These are phyloP conservation scores for Aspergillus luchuensis DNA, from an alignment of 2,329 filamentous ascomycete species.

Conservation along the genomic window DNA sequence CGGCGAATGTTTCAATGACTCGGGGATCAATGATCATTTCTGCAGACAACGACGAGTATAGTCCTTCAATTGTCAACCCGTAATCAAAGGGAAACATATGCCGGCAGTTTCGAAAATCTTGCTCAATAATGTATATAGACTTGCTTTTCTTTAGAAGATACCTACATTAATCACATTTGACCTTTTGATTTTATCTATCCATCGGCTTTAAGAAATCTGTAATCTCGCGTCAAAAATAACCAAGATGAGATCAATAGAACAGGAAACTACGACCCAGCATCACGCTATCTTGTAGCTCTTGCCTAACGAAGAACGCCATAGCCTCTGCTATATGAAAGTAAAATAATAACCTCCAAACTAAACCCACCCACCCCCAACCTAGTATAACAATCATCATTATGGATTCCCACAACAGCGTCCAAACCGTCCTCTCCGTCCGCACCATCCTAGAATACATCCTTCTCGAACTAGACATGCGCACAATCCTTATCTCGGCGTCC, in stretches of 20 bases:
- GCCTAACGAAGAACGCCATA: too few species aligned
- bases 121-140: not conserved
- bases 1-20: slow-evolving; percentile 2
- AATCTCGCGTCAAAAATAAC: too few species aligned
- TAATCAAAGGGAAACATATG: not conserved
- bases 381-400: too few species aligned
- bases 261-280: too few species aligned
- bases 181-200: too few species aligned
- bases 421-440: not conserved
- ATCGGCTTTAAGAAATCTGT: fast-evolving
- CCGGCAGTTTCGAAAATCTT: not conserved
- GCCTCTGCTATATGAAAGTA: too few species aligned
- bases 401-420: too few species aligned
- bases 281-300: too few species aligned
- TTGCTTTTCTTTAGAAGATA: not conserved
- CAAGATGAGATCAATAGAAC: too few species aligned
- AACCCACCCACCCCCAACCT: too few species aligned
- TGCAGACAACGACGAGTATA: not conserved
- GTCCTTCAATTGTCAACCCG: not conserved
- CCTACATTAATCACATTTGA: too few species aligned
- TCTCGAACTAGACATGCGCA: not conserved
- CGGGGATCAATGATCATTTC: slow-evolving; percentile 8
- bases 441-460: slow-evolving; percentile 1
- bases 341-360: too few species aligned
- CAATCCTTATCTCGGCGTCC: not conserved